A percentile compares a stretch with the other conserved stretches of the same genome.
phyloP scores from a whole-genome alignment of 2,329 filamentous ascomycete species.

The Sarocladium brachiariae region DNA sequence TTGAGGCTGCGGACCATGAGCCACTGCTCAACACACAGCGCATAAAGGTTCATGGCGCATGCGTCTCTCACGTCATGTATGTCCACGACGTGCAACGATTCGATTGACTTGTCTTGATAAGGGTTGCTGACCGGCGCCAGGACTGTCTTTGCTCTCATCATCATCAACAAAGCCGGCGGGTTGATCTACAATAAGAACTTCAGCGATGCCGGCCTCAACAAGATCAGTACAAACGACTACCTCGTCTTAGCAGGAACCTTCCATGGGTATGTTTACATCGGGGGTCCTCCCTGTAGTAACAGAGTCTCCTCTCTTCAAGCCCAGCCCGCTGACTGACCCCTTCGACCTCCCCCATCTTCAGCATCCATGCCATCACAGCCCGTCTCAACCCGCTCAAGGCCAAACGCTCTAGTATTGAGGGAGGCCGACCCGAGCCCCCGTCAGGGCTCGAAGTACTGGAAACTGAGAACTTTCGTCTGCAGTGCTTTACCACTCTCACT shows the following conservation, averaged over 20 bases:
- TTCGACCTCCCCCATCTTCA: constrained; percentile 24
- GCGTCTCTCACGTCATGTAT: constrained; percentile 15
- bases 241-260: constrained; percentile 96
- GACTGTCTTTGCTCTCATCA: constrained; percentile 90
- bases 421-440: constrained; percentile 51
- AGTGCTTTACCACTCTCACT: constrained; percentile 92
- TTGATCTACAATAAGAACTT: constrained; percentile 96
- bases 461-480: constrained; percentile 87
- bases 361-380: constrained; percentile 63
- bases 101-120: not conserved
- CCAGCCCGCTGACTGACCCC: not conserved
- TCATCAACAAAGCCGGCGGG: constrained; percentile 98
- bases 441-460: constrained; percentile 90
- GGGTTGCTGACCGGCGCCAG: constrained; percentile 36
- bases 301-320: too few relatives aligned
- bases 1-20: constrained; percentile 3
- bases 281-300: too few relatives aligned
- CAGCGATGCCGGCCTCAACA: constrained; percentile 74
- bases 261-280: constrained; percentile 79
- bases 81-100: too few relatives aligned
- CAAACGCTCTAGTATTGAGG: constrained; percentile 28
- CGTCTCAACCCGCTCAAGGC: constrained; percentile 51
- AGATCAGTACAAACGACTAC: constrained; percentile 91
- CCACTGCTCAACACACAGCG: constrained; percentile 5
- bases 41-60: constrained; percentile 1